Evolutionary conservation across 208 protist species (phyloP).

Genomic region (Leishmania mexicana): DNA sequence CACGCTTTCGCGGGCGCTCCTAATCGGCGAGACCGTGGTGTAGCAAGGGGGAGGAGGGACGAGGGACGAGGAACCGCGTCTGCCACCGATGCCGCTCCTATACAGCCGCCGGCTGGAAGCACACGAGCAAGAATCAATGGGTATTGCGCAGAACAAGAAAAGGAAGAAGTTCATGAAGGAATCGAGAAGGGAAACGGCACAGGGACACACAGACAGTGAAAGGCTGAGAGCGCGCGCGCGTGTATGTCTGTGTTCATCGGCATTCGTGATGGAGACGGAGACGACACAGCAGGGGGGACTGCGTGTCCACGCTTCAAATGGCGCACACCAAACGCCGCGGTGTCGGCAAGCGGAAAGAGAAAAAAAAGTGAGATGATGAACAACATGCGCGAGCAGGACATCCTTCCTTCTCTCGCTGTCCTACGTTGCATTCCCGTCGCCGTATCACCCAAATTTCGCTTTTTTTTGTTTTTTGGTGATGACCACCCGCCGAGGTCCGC

Average conservation of each 20-base stretch:
- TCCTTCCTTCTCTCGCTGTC: not conserved
- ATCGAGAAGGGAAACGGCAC: not conserved
- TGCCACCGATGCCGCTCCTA: not conserved
- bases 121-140: not conserved
- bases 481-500: not conserved
- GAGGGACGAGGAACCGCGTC: not conserved
- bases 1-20: not conserved
- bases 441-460: not conserved
- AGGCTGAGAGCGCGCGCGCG: not conserved
- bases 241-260: not conserved
- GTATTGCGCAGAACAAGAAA: not conserved
- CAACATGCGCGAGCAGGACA: not conserved
- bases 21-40: not conserved
- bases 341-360: not conserved
- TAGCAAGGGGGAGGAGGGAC: not conserved
- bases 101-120: not conserved
- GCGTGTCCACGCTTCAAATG: not conserved
- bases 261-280: not conserved
- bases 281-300: too few relatives aligned
- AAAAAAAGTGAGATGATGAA: not conserved
- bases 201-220: not conserved
- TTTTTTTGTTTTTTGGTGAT: not conserved
- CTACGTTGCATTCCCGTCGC: not conserved
- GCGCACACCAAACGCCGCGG: not conserved
- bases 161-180: not conserved